These are phyloP conservation scores for Rhododendron griersonianum DNA, from an alignment of 148 eudicot species.

Conservation along the genomic window DNA sequence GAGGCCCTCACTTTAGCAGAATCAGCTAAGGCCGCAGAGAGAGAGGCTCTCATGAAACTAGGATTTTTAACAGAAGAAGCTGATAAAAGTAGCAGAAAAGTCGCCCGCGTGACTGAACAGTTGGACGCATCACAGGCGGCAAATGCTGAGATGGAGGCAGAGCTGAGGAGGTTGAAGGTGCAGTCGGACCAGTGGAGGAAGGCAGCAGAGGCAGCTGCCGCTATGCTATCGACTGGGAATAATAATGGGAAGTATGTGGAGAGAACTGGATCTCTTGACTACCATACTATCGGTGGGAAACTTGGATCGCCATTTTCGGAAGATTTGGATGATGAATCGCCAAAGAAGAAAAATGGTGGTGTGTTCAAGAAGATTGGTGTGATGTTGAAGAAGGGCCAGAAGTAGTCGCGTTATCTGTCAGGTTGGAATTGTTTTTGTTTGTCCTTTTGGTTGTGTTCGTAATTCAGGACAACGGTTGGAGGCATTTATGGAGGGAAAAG, in stretches of 20 bases:
- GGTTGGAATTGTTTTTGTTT: background rate
- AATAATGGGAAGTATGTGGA: slow-evolving; percentile 56
- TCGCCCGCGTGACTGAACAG: slow-evolving; percentile 47
- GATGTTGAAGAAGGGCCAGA: slow-evolving; percentile 70
- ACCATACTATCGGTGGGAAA: slow-evolving; percentile 58
- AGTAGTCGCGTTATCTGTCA: slow-evolving; percentile 25
- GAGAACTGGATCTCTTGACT: slow-evolving; percentile 58
- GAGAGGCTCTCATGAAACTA: slow-evolving; percentile 64
- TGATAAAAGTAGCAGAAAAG: slow-evolving; percentile 50
- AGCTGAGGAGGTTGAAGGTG: slow-evolving; percentile 70
- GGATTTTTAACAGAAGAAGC: slow-evolving; percentile 63
- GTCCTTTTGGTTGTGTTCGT: background rate
- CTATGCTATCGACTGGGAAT: slow-evolving; percentile 61
- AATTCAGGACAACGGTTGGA: background rate
- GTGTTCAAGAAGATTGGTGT: slow-evolving; percentile 78
- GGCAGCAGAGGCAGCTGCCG: slow-evolving; percentile 94
- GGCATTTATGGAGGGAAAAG: background rate
- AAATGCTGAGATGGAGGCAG: slow-evolving; percentile 67
- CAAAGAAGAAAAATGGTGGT: slow-evolving; percentile 70
- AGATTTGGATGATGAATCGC: slow-evolving; percentile 63
- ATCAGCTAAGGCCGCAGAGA: slow-evolving; percentile 55
- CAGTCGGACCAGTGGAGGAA: slow-evolving; percentile 91
- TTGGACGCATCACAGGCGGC: slow-evolving; percentile 63
- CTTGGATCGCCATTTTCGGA: slow-evolving; percentile 64
- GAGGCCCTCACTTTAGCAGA: slow-evolving; percentile 46